Evolutionary conservation across 371 early-diverging fungal genomes (phyloP).

Genomic region (Batrachochytrium dendrobatidis): DNA sequence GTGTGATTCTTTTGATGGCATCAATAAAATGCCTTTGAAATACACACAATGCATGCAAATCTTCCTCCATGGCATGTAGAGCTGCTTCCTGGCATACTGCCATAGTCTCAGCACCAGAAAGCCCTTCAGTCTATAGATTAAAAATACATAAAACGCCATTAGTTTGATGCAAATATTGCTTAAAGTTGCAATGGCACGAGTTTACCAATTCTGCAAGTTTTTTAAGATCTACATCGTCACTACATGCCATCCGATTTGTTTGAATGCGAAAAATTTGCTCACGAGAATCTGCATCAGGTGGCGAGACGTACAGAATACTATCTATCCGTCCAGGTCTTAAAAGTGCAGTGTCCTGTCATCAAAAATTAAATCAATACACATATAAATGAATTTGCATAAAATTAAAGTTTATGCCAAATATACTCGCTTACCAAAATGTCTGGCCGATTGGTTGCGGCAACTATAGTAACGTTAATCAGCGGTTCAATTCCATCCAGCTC

Average conservation of each 20-base stretch:
- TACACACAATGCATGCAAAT: constrained; percentile 52
- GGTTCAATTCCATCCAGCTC: constrained; percentile 97
- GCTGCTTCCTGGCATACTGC: constrained; percentile 93
- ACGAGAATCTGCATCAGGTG: constrained; percentile 77
- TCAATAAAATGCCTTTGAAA: constrained; percentile 59
- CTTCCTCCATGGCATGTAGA: constrained; percentile 81
- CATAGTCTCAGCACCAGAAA: constrained; percentile 93
- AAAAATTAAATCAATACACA: not conserved
- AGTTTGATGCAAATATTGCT: not conserved
- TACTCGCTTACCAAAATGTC: constrained; percentile 76
- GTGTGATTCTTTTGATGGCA: constrained; percentile 52
- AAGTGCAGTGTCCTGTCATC: constrained; percentile 73
- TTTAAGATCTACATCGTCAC: constrained; percentile 51
- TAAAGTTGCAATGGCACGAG: not conserved
- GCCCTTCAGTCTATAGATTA: constrained; percentile 67
- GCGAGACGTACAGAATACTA: constrained; percentile 85
- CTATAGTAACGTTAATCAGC: constrained; percentile 87
- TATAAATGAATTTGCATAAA: not conserved
- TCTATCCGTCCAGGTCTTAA: constrained; percentile 96
- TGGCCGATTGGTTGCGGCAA: constrained; percentile 99
- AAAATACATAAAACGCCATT: constrained; percentile 10
- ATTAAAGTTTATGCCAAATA: not conserved
- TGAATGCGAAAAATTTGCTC: constrained; percentile 75
- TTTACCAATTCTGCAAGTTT: constrained; percentile 52
- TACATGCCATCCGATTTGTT: constrained; percentile 56